Percentiles rank a stretch among this genome's conserved stretches.
Evolutionary conservation across 257 asterid species (phyloP).

Genomic region (Capsicum chinense): DNA sequence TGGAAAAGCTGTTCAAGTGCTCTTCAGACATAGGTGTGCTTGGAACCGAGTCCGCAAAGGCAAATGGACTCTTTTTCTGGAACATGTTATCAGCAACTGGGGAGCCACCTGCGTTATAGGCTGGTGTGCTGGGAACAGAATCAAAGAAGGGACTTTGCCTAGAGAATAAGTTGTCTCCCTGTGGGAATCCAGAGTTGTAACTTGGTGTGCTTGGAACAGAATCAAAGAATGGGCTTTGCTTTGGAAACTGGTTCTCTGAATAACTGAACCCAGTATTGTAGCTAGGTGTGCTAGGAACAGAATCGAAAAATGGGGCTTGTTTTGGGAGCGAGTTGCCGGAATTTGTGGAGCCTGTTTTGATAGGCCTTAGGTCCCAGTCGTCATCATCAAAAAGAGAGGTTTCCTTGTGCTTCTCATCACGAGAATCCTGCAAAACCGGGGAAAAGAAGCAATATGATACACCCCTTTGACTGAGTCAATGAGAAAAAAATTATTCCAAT

Average conservation of each 20-base stretch:
- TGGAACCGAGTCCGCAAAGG: conserved; percentile 54
- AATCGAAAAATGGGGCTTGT: conserved; percentile 40
- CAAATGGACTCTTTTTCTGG: conserved; percentile 49
- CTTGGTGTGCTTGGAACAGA: conserved; percentile 59
- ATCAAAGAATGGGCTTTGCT: conserved; percentile 54
- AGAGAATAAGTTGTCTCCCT: conserved; percentile 38
- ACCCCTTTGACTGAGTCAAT: not conserved
- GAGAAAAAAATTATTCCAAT: not conserved
- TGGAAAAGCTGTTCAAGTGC: conserved; percentile 59
- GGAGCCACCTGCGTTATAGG: conserved; percentile 45
- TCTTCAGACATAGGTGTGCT: conserved; percentile 64
- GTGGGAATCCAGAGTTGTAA: conserved; percentile 34
- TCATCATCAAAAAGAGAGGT: conserved; percentile 64
- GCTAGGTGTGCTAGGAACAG: conserved; percentile 49
- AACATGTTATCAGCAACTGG: conserved; percentile 36
- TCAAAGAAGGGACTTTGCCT: conserved; percentile 64
- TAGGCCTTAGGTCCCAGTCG: conserved; percentile 83
- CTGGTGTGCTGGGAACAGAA: conserved; percentile 89
- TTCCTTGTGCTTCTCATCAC: conserved; percentile 47
- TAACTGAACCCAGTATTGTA: conserved; percentile 39
- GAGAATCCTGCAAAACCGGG: conserved; percentile 52
- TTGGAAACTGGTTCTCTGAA: conserved; percentile 41
- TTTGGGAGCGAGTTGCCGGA: conserved; percentile 35
- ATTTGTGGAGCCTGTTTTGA: conserved; percentile 56
- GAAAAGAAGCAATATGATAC: not conserved